Base-by-base conservation (phyloP, 345 rosid genomes). In the Sisymbrium altissimum region DNA sequence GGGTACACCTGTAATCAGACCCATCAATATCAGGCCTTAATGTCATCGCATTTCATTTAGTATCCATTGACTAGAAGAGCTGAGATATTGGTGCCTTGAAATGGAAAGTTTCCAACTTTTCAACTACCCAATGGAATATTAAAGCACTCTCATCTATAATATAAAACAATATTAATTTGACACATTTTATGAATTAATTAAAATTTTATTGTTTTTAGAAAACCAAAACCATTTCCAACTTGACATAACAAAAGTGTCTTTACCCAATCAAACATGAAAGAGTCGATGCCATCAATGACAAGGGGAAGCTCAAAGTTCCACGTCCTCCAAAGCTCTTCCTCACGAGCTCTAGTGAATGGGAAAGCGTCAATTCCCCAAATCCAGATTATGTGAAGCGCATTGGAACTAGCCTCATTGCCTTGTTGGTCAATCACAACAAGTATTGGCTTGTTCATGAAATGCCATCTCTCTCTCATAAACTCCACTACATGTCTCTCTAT, bases 351-450 rank as follows among this genome's bases (percentile, higher is more conserved):
- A 17, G 86, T 93, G 86, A 93, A 93, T 39, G 98, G 97, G 86
- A 89, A 94, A 73, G 98, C 94, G 44, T 68, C 84, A 87, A 87
- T 87, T 21, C 96, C 96, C 97, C 97, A 94, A 79, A 94, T 91
- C 97, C 97, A 94, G 89, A 91, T 94, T 97, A 94, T 94, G 84
- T 94, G 95, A 74, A 94, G 78, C 18, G 98, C 98, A 66, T 94
- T 94, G 4, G 89, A 93, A 82, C 81, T 78, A 17, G 79, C 91
- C 23, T 89, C 93, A 46, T 66, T 88, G 56, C 98, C 98, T 75
- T 89, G 95, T 19, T 91, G 89, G 76, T 94, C 96, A 57, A 94
- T 81, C 72, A 91, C 97, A 25, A 89, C 95, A 27, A 94, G 93
- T 77, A 94, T 88, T 10, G 97, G 95, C 84, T 79, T 88, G 85